Evolutionary conservation across 1,284 basidiomycete species (phyloP), one percentile per base, ranked within the genome.

Genomic region (Sanguinoderma infundibulare): DNA sequence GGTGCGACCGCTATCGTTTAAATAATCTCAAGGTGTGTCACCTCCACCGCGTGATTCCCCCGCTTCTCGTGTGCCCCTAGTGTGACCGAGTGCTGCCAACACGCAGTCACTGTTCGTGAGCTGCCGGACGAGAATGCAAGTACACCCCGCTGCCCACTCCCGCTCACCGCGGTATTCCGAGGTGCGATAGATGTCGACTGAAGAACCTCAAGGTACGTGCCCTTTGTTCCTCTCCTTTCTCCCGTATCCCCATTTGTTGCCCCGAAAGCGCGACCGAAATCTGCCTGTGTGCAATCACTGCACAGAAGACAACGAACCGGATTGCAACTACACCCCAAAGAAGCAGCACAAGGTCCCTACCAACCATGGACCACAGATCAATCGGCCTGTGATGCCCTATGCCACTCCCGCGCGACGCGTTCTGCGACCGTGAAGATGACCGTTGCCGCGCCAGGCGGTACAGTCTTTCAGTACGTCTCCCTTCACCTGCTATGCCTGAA

Each of bases 21-120:
- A 86, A 86, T 72, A 90, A 90, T 74, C 77, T 89, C 60, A 90
- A 89, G 79, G 88, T 88, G 60, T 65, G 80, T 65, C 54, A 47
- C 58, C 42, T 46, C 47, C 32, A 2, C 49, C 42, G 17, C 15
- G 7, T 46, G 26, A 39, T 30, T 30, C 38, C 22, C 54, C 40
- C 10, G 12, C 24, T 32, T 47, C 50, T 56, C 56, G 17, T 63
- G 44, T 20, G 34, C 36, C 50, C 44, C 30, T 64, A 90, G 88
- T 90, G 88, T 69, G 89, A 90, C 72, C 82, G 89, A 63, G 84
- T 87, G 35, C 78, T 87, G 50, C 88, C 88, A 44, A 81, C 81
- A n/a, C 91, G 88, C 71, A 89, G 89, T 68, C 84, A 90, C 69
- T 90, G 88, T 63, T 80, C 83, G n/a, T 88, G 84, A 84, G 80